Percentiles rank a stretch among this genome's conserved stretches.
Evolutionary conservation across 495 filamentous ascomycete genomes (phyloP).

Genomic region (Neurospora sp.): DNA sequence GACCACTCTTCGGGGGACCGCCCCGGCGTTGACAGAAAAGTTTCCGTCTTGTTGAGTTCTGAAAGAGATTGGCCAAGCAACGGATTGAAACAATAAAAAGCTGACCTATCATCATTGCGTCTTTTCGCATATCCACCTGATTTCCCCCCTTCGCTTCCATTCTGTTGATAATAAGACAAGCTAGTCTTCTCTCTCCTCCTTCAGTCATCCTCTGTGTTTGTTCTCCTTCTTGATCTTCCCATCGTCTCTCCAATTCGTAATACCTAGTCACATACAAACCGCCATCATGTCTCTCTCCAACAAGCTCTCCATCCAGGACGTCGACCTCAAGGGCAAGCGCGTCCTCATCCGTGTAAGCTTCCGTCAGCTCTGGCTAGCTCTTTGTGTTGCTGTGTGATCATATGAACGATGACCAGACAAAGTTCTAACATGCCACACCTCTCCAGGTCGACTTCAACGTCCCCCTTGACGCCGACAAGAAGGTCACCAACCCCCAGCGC

Average conservation of each 20-base stretch:
- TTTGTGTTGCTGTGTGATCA: neutral
- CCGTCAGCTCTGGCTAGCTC: neutral
- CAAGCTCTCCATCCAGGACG: conserved; percentile 93
- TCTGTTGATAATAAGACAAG: neutral
- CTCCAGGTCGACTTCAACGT: conserved; percentile 98
- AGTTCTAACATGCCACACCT: conserved; percentile 8
- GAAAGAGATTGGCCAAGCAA: neutral
- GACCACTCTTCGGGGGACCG: neutral
- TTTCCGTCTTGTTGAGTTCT: neutral
- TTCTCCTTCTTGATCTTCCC: neutral
- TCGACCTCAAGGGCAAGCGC: conserved; percentile 95
- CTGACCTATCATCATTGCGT: neutral
- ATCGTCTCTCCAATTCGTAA: neutral
- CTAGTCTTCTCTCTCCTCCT: neutral
- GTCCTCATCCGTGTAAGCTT: conserved; percentile 83
- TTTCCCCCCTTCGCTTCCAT: neutral
- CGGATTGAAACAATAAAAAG: neutral
- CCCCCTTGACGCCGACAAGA: conserved; percentile 78
- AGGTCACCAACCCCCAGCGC: conserved; percentile 96
- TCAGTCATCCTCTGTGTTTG: neutral
- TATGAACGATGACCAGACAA: neutral
- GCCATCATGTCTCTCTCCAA: conserved; percentile 89
- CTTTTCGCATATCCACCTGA: neutral
- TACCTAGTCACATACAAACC: neutral
- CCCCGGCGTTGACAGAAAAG: neutral